Base-by-base conservation (phyloP, 768 basidiomycete species). In the Naematelia encephala region DNA sequence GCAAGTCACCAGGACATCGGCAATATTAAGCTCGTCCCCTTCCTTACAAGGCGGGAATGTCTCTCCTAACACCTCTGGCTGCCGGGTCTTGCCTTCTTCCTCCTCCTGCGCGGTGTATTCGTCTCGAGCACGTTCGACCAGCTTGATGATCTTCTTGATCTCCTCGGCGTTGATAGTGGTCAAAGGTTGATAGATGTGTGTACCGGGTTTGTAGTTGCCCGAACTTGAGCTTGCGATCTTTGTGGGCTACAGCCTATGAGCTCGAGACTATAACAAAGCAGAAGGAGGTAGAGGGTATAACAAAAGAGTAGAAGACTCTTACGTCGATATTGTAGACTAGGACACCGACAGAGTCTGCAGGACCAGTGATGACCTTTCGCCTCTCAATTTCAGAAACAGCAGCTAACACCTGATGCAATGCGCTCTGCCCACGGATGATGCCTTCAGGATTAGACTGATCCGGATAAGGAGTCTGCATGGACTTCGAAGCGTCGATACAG, bases 401-500 rank as follows among this genome's bases (percentile, higher is more conserved):
- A 61, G 91, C 84, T 22, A 98, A 82, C 0, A 90, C 89, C 19
- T 82, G 81, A 66, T 86, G 86, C 2, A 97, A 74, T 68, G 92
- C 87, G 57, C 85, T 90, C 70, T 87, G 81, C 39, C 80, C 79
- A 54, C 61, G 55, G 19, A 63, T 64, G 21, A 51, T 85, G 82
- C 77, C 89, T 84, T 58, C 86, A 82, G 50, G 57, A 23, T 63
- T 64, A 16, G 51, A 44, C 28, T 39, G 83, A 67, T 87, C 84
- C 23, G 87, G 86, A 50, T 81, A 81, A 44, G 87, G 82, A 34
- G 80, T 81, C 23, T 88, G 86, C 94, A 98, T 97, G 11, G 90
- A 89, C 54, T 84, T 80, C 0, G 93, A 94, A 62, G 90, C 91
- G 77, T 99, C 93, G 58, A 99, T 90, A 75, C 88, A 89, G 79